Base-by-base conservation (phyloP, 305 asterid genomes). In the Fraxinus albicans region DNA sequence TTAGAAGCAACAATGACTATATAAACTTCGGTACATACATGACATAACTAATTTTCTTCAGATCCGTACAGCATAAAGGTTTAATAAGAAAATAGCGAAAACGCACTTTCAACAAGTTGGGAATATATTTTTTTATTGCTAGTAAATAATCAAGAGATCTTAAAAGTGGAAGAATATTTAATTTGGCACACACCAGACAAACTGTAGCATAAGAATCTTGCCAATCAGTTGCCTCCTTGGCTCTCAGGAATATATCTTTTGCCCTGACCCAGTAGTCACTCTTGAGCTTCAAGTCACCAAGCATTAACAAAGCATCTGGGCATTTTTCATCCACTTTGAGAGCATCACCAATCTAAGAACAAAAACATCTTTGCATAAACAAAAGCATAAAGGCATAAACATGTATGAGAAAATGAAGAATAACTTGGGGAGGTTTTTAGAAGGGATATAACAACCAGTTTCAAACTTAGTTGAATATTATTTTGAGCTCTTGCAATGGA, bases 231-330 rank as follows among this genome's bases (percentile, higher is more conserved):
- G 89, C 91, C 73, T 96, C 98, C 87, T 92, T 94, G 10, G 98
- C 98, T 15, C 84, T 82, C 67, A 96, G 92, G 84, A 96, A 93
- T 75, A 98, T 96, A 86, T 94, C 98, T 87, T 96, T 96, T 38
- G 98, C 99, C 90, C 93, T 96, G 85, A 96, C 98, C 99, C 99
- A 94, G 89, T 96, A 98, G 85, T 96, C 98, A 88, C 94, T 94
- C 91, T 96, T 96, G 80, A 96, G 98, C 89, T 96, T 98, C 90
- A 96, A 88, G 83, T 96, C 98, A 77, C 99, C 99, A 86, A 92
- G 98, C 98, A 96, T 96, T 81, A 96, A 82, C 83, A 96, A 89
- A 80, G 97, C 99, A 93, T 96, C 94, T 34, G 89, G 89, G 86
- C 93, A 92, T 89, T 94, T 96, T 84, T 92, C 98, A 81, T 94